Base-by-base conservation (phyloP, 2,329 filamentous ascomycete genomes). In the Aspergillus ochraceus region DNA sequence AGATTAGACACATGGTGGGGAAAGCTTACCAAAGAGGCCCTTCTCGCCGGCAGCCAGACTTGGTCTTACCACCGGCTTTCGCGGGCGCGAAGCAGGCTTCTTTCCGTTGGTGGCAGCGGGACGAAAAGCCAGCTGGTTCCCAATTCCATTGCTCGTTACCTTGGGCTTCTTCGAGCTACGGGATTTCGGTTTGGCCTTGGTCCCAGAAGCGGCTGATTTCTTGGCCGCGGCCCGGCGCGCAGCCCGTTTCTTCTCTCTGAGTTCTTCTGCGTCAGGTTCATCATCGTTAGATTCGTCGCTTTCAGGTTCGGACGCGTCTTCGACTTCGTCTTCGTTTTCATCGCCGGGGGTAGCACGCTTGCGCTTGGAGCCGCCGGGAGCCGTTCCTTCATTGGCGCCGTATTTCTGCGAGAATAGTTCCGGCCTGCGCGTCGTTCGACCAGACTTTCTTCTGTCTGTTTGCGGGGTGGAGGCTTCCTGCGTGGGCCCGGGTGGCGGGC, bases 1-100 rank as follows among this genome's bases (percentile, higher is more conserved):
- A 56, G 2, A 29, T 14, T 12, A 36, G 49, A n/a, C 55, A 47
- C 46, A 46, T 57, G 45, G 39, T 30, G 32, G 22, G 54, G 47
- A 32, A 64, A 54, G 70, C 76, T 57, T 70, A 85, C 83, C 84
- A 68, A 85, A 89, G 17, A 89, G 73, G 10, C 86, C 85, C 20
- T 78, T 79, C 61, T 84, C 80, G 46, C 82, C 79, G 11, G 79
- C 80, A 57, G 82, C 79, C 59, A 81, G 78, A 67, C 80, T 83
- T 59, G 82, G 81, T 61, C 82, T 79, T 24, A 81, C 74, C 47
- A 80, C 81, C 51, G 79, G 78, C 65, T 83, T 86, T 67, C 80
- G 80, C 20, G 75, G 71, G 60, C 81, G 81, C 49, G 79, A 75
- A 42, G 76, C 66, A 59, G 78, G 79, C 36, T 74, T 72, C 64